Evolutionary conservation across 192 early-diverging fungal species (phyloP).

Genomic region (Entrophospora sp.): DNA sequence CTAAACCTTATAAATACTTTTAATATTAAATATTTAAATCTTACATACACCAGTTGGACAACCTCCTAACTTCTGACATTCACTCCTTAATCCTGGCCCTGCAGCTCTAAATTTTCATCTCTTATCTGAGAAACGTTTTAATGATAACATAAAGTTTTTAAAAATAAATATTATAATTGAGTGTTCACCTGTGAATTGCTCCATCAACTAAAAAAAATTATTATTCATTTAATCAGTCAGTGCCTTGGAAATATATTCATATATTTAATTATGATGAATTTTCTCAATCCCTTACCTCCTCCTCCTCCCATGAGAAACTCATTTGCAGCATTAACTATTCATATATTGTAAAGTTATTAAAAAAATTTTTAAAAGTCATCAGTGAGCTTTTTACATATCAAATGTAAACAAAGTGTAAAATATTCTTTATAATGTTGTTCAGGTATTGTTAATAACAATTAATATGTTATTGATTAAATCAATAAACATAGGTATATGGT

Average conservation of each 20-base stretch:
- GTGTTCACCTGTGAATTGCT: conserved; percentile 68
- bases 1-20: neutral
- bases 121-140: no score
- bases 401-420: conserved; percentile 16
- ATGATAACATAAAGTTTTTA: neutral
- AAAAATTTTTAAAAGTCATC: no score
- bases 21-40: neutral
- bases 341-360: no score
- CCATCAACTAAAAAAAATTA: conserved; percentile 62
- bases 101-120: conserved; percentile 49
- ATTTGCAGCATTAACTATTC: conserved; percentile 94
- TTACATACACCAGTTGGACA: conserved; percentile 67
- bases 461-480: neutral
- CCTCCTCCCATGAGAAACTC: conserved; percentile 73
- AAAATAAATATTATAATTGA: neutral
- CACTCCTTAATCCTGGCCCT: conserved; percentile 59
- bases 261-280: neutral
- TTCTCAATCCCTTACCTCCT: conserved; percentile 53
- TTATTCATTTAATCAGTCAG: neutral
- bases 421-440: neutral
- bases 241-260: conserved; percentile 6
- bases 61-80: conserved; percentile 64
- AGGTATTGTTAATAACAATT: neutral
- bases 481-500: neutral
- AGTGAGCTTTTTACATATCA: no score